These are phyloP conservation scores for Suillus subluteus DNA, from an alignment of 768 basidiomycete species.

Conservation along the genomic window DNA sequence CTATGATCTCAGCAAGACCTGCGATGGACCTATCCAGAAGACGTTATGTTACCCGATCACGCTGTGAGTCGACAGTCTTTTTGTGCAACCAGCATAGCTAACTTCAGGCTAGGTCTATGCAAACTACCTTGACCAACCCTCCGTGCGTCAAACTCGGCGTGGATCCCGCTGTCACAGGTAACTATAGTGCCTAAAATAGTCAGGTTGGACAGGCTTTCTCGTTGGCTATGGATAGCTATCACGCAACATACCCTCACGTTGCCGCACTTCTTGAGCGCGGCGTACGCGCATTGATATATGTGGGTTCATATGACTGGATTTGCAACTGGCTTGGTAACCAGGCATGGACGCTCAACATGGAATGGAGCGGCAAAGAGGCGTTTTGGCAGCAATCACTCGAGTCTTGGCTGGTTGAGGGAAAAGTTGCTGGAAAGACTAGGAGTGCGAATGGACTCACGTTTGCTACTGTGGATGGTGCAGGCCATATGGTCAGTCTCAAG, in stretches of 20 bases:
- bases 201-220: conserved; percentile 54
- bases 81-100: conserved; percentile 1
- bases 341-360: conserved; percentile 72
- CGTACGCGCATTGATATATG: conserved; percentile 72
- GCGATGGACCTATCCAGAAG: conserved; percentile 49
- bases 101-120: conserved; percentile 50
- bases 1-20: conserved; percentile 71
- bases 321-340: conserved; percentile 82
- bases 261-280: conserved; percentile 71
- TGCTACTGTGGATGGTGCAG: conserved; percentile 67
- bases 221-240: conserved; percentile 43
- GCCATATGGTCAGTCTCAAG: conserved; percentile 64
- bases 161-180: conserved; percentile 44
- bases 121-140: conserved; percentile 62
- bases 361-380: conserved; percentile 66
- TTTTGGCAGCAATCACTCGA: conserved; percentile 54
- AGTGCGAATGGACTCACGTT: conserved; percentile 65
- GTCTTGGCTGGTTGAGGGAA: conserved; percentile 58
- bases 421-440: conserved; percentile 58
- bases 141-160: conserved; percentile 67
- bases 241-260: conserved; percentile 39
- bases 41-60: conserved; percentile 65
- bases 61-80: conserved; percentile 29
- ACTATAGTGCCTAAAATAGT: conserved; percentile 44
- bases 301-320: conserved; percentile 78